Base-by-base conservation (phyloP, 768 basidiomycete genomes). In the Paxillus ammoniavirescens region DNA sequence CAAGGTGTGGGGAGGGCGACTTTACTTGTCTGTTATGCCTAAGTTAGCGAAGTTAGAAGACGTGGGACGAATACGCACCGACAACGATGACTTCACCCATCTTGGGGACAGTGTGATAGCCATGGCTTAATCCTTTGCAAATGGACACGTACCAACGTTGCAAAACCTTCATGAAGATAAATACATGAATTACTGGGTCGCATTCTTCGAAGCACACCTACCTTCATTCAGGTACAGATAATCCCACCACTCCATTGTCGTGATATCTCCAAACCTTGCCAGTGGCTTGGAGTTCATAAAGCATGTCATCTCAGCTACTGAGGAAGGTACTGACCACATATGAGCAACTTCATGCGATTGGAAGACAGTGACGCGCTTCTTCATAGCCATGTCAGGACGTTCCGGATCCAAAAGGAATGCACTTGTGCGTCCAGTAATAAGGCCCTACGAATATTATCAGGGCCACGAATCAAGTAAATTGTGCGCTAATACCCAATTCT, bases 211-310 rank as follows among this genome's bases (percentile, higher is more conserved):
- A 43, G n/a, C 17, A 28, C 15, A 52, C 71, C 33, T 48, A 82
- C 84, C 87, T 80, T 91, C 89, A 57, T 89, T 91, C 53, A 91
- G 72, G 69, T 89, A 90, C 45, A 92, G 77, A 67, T 89, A 86
- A 56, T 89, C 83, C 90, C 91, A 93, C 91, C 91, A 93, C 62
- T 83, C 82, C 93, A 95, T 94, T 0, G 93, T 96, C 6, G 91
- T 88, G 61, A 97, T 89, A 66, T 96, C 87, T 23, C 93, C 94
- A 61, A 95, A 96, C 91, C 91, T 61, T 13, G n/a, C n/a, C n/a
- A n/a, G n/a, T n/a, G 40, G 59, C 17, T 5, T 6, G 21, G 18
- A 17, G 43, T 18, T 77, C 58, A 28, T 50, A 15, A n/a, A 42
- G 28, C 21, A 31, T 35, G 6, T 33, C 36, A 36, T 17, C 17